Percentiles rank a stretch among this genome's conserved stretches.
Conservation (phyloP, 345 rosid genomes). For the Hibiscus tridactylites region DNA sequence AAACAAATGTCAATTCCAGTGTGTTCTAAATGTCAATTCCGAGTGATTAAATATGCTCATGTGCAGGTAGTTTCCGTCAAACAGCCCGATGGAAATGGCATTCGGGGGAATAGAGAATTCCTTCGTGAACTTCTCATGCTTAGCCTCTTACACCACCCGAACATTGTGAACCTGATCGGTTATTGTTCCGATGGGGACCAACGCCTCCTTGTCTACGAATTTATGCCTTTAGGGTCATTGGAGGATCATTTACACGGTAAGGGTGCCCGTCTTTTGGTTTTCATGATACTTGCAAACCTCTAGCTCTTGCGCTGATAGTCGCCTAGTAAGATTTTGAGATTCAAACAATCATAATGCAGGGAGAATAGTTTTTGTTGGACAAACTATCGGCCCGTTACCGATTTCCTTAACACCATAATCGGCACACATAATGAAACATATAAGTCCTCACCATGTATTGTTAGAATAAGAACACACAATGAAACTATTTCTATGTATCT, state of each 20-base stretch:
- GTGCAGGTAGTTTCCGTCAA: conserved; percentile 92
- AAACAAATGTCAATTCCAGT: not conserved
- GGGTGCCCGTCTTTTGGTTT: conserved; percentile 6
- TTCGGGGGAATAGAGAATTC: conserved; percentile 96
- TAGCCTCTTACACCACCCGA: conserved; percentile 86
- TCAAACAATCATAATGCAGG: not conserved
- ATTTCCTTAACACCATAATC: not conserved
- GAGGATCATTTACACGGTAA: conserved; percentile 96
- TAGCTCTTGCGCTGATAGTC: not conserved
- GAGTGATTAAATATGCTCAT: not conserved
- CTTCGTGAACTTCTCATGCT: conserved; percentile 94
- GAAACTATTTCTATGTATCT: no score
- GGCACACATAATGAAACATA: no score
- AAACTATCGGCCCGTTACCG: not conserved
- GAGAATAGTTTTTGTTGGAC: not conserved
- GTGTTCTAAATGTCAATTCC: not conserved
- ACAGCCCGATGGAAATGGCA: conserved; percentile 85
- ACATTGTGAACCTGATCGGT: conserved; percentile 89
- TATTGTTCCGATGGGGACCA: conserved; percentile 98
- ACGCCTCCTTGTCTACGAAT: conserved; percentile 90
- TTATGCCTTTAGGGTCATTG: conserved; percentile 86
- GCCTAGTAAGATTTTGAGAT: not conserved
- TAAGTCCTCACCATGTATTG: no score
- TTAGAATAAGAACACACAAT: no score
- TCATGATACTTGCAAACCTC: not conserved